Evolutionary conservation across 192 early-diverging fungal species (phyloP).

Genomic region (Ambispora gerdemannii): DNA sequence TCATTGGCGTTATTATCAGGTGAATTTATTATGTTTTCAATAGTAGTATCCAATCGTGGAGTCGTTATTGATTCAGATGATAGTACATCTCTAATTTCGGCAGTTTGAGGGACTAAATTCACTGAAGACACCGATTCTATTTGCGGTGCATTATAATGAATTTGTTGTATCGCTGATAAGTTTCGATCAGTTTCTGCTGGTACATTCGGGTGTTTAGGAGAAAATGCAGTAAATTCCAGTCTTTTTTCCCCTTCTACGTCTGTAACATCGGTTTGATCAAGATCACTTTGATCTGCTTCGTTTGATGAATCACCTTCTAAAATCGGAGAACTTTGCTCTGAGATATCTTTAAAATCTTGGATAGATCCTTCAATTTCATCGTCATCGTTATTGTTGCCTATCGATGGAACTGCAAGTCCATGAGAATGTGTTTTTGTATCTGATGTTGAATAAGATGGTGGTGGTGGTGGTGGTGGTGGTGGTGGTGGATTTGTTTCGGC

Average conservation of each 20-base stretch:
- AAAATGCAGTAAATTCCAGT: background rate
- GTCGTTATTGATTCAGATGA: too few species aligned
- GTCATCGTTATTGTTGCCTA: background rate
- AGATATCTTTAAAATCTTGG: background rate
- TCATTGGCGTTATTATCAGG: too few species aligned
- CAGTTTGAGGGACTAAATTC: background rate
- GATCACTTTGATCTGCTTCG: constrained; percentile 16
- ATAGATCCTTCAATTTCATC: background rate
- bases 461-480: background rate
- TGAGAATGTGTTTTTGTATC: too few species aligned
- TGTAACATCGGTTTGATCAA: background rate
- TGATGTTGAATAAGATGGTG: too few species aligned
- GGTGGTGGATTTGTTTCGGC: background rate
- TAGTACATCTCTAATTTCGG: too few species aligned
- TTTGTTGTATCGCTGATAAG: too few species aligned
- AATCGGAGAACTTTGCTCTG: background rate
- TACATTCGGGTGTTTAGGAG: background rate
- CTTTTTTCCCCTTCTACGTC: constrained; percentile 5
- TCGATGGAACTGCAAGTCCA: background rate
- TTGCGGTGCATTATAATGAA: too few species aligned
- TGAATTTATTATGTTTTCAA: too few species aligned
- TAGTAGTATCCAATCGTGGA: too few species aligned
- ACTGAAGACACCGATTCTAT: background rate
- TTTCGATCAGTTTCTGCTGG: too few species aligned
- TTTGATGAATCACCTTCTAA: constrained; percentile 10